A percentile compares a stretch with the other conserved stretches of the same genome.
phyloP scores from a whole-genome alignment of 169 alveolate genomes.

The Ichthyophthirius multifiliis region DNA sequence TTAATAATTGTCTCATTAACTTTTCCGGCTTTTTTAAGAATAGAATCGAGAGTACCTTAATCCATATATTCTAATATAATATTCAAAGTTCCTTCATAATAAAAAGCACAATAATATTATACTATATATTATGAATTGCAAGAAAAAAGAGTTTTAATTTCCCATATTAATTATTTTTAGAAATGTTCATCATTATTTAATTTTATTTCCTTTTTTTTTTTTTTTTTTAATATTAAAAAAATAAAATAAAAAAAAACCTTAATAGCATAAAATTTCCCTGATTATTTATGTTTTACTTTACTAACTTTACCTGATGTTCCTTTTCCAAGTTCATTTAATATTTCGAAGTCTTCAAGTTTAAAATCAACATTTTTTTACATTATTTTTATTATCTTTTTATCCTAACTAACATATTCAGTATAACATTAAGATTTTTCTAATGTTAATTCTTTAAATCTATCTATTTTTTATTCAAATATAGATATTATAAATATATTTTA shows the following conservation, averaged over 20 bases:
- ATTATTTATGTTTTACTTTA: conserved; percentile 49
- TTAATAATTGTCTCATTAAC: conserved; percentile 51
- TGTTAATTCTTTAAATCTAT: conserved; percentile 3
- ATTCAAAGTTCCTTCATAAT: conserved; percentile 49
- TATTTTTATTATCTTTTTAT: not conserved
- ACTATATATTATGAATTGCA: conserved; percentile 61
- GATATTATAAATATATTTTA: too few species aligned
- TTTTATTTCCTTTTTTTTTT: conserved; percentile 6
- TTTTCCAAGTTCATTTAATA: conserved; percentile 47
- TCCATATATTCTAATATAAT: conserved; percentile 67
- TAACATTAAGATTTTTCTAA: not conserved
- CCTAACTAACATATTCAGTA: not conserved
- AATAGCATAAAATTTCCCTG: conserved; percentile 36
- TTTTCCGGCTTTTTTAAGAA: conserved; percentile 32
- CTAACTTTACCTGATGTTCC: conserved; percentile 53
- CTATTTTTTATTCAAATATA: not conserved
- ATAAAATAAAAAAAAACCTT: conserved; percentile 26
- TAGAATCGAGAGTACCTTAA: conserved; percentile 47
- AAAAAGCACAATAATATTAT: conserved; percentile 56
- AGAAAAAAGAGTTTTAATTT: conserved; percentile 57
- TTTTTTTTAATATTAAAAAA: not conserved
- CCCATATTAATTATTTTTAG: conserved; percentile 46
- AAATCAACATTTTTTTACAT: conserved; percentile 8
- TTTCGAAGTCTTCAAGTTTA: conserved; percentile 20
- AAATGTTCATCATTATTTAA: conserved; percentile 17